phyloP scores from a whole-genome alignment of 2,329 filamentous ascomycete species.

The Emmonsia crescens region DNA sequence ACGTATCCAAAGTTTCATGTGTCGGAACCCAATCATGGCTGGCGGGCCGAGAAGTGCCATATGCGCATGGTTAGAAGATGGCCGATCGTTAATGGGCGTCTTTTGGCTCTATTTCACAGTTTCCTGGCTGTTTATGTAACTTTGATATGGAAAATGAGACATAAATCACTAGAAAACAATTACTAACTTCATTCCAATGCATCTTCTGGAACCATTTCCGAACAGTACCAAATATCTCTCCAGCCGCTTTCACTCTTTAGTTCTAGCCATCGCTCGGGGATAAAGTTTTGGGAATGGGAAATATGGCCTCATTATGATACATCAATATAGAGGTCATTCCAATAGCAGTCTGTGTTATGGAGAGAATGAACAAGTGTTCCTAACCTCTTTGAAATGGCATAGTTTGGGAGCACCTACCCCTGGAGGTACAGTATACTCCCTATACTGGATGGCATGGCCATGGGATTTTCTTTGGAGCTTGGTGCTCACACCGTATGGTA shows the following conservation, averaged over 20 bases:
- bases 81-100: no score
- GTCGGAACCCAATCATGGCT: no score
- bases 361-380: neutral
- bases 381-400: no score
- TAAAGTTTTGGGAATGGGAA: slow-evolving; percentile 15
- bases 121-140: no score
- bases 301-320: slow-evolving; percentile 15
- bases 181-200: slow-evolving; percentile 9
- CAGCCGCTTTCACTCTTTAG: slow-evolving; percentile 11
- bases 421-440: slow-evolving; percentile 9
- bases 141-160: no score
- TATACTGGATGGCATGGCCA: slow-evolving; percentile 7
- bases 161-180: no score
- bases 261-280: slow-evolving; percentile 18
- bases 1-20: no score
- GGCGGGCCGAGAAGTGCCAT: no score
- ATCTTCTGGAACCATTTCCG: slow-evolving; percentile 14
- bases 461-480: slow-evolving; percentile 9
- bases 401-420: slow-evolving; percentile 5
- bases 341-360: slow-evolving; percentile 13
- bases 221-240: slow-evolving; percentile 16
- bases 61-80: no score
- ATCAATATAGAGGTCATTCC: slow-evolving; percentile 14
- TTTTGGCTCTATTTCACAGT: no score
- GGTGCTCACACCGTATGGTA: slow-evolving; percentile 9